Base-by-base conservation (phyloP, 2,329 filamentous ascomycete genomes). In the Beauveria varroae region DNA sequence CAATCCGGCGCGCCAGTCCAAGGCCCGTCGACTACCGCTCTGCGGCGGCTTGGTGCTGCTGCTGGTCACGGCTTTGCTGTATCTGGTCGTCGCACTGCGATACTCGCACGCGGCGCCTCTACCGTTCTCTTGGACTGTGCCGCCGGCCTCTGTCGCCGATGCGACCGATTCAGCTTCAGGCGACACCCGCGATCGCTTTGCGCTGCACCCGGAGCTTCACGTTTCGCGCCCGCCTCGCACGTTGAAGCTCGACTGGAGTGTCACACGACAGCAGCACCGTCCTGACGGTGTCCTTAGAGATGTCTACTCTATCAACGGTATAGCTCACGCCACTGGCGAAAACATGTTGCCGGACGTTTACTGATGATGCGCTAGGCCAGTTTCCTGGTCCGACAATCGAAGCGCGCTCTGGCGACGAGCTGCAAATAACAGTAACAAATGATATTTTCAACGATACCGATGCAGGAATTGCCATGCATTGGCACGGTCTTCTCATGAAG, bases 401-500 rank as follows among this genome's bases (percentile, higher is more conserved):
- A 50, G 60, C 62, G 16, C 54, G 62, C 40, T 60, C 62, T 2
- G 77, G 77, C 5, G 77, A 79, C 64, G 73, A 69, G 22, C 64
- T 79, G 40, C 67, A 73, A 6, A 71, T 79, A 7, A 68, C 64
- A 1, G 74, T 79, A 5, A 68, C 70, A 51, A 78, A 78, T 66
- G 64, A 63, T 14, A 71, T 78, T 67, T 37, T 63, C 18, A 68
- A 72, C 43, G 65, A 64, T 52, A 74, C 70, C 22, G 55, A 55
- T 20, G 56, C 46, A 9, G 62, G 62, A 58, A 85, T 86, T 2
- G 81, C 80, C 55, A 76, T 89, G n/a, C 87, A 90, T 68, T 89
- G 86, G 73, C 87, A 90, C 67, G 87, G 87, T 28, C 77, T 89
- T 64, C 85, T 83, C 66, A 85, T 87, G 71, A 82, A 81, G 63